Percentiles rank a stretch among this genome's conserved stretches.
phyloP scores from a whole-genome alignment of 179 eudicot species.

The Actinidia polygama region DNA sequence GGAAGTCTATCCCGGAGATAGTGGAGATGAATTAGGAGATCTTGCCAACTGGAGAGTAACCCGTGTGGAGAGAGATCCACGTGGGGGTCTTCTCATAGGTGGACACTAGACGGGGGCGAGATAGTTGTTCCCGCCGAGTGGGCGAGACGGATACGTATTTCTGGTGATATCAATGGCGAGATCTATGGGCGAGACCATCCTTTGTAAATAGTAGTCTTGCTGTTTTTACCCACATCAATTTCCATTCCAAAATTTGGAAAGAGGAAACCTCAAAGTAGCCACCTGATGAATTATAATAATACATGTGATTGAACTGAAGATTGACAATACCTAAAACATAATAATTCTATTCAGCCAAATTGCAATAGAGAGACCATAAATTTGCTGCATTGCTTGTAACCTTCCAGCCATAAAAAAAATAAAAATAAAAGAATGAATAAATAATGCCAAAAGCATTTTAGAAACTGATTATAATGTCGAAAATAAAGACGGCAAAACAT shows the following conservation, averaged over 20 bases:
- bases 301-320: not conserved
- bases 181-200: too few species aligned
- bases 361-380: not conserved
- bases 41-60: too few species aligned
- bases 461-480: not conserved
- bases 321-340: not conserved
- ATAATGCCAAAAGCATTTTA: not conserved
- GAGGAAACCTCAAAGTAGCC: not conserved
- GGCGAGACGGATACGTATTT: too few species aligned
- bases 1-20: too few species aligned
- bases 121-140: too few species aligned
- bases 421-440: not conserved
- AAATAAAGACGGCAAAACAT: not conserved
- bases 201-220: too few species aligned
- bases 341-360: not conserved
- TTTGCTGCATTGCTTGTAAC: slow-evolving; percentile 8
- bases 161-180: too few species aligned
- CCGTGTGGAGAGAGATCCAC: too few species aligned
- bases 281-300: not conserved
- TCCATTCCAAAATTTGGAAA: not conserved
- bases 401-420: not conserved
- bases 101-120: too few species aligned
- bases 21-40: too few species aligned
- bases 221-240: too few species aligned
- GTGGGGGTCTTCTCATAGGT: too few species aligned